Evolutionary conservation across 1,139 yeast species (phyloP), one percentile per base, ranked within the genome.

Genomic region (Sugiyamaella pinicola): DNA sequence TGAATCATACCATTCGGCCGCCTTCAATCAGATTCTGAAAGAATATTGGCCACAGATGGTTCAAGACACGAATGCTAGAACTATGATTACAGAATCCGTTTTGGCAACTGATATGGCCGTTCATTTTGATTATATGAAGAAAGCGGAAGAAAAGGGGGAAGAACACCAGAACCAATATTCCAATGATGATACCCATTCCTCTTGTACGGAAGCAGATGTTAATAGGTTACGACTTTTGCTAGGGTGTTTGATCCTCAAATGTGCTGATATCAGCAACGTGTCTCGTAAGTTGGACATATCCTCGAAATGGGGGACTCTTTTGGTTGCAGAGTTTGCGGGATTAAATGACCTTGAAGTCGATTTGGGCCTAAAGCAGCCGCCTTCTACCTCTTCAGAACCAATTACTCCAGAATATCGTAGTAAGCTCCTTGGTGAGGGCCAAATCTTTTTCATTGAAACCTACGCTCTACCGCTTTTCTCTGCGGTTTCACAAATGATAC

Each of bases 21-120:
- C 88, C 13, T 87, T 88, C 62, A 77, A 77, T 61, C 79, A 79
- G 55, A 73, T 91, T 4, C 73, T 89, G 49, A 65, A 70, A 13
- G 73, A 78, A 24, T 79, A 79, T 65, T 84, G 95, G 90, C 93
- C 95, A 0, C 58, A 69, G 59, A 58, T 78, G 69, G 62, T 75
- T 24, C 55, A 60, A 19, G 63, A 58, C 13, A 52, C 60, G 33
- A 34, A 35, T 42, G 37, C 47, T 18, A 47, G 48, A 44, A 46
- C 38, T 19, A 41, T 66, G 24, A 63, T 74, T 31, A 58, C 64
- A 13, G 70, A 70, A 41, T 58, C 73, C 22, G 86, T 88, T 22
- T 70, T 88, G 55, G 96, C 98, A 10, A 93, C 99, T 0, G 98
- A 93, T 71, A 91, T 93, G 97, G 95, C 93, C 0, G 80, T 82